phyloP scores from a whole-genome alignment of 2,329 filamentous ascomycete genomes.

The Exophiala alcalophila region DNA sequence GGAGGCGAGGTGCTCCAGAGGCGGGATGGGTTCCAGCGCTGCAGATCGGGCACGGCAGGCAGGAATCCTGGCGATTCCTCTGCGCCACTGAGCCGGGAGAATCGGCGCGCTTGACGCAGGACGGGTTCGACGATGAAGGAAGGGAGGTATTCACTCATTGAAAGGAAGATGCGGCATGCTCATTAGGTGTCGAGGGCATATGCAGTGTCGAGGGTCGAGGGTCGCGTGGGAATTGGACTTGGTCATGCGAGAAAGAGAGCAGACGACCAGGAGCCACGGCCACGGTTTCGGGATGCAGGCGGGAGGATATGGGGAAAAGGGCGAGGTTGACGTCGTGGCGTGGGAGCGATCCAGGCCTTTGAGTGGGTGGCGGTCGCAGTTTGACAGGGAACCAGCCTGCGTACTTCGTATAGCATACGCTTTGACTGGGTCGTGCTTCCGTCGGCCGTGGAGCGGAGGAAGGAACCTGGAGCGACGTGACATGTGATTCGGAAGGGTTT shows the following conservation, averaged over 20 bases:
- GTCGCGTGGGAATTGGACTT: background rate
- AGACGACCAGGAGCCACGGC: slow-evolving; percentile 7
- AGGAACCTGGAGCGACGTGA: background rate
- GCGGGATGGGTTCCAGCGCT: slow-evolving; percentile 30
- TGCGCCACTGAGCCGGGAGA: slow-evolving; percentile 34
- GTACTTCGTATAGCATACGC: too few species aligned
- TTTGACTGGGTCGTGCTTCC: too few species aligned
- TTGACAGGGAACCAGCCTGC: too few species aligned
- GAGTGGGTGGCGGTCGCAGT: too few species aligned
- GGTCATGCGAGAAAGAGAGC: slow-evolving; percentile 1
- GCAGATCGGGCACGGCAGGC: slow-evolving; percentile 29
- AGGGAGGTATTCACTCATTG: slow-evolving; percentile 46
- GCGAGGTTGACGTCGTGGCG: slow-evolving; percentile 9
- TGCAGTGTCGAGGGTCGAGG: background rate
- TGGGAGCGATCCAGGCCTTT: background rate
- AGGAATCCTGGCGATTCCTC: slow-evolving; percentile 29
- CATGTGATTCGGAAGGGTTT: too few species aligned
- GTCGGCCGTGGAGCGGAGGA: too few species aligned
- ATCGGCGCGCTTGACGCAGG: slow-evolving; percentile 43
- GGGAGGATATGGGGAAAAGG: slow-evolving; percentile 10
- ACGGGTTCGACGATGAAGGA: slow-evolving; percentile 45
- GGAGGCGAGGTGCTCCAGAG: slow-evolving; percentile 28
- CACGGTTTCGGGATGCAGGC: background rate
- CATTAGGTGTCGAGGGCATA: too few species aligned
- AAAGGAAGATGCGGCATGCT: slow-evolving; percentile 17